Evolutionary conservation across 257 asterid species (phyloP), one percentile per base, ranked within the genome.

Genomic region (Prunella vulgaris): DNA sequence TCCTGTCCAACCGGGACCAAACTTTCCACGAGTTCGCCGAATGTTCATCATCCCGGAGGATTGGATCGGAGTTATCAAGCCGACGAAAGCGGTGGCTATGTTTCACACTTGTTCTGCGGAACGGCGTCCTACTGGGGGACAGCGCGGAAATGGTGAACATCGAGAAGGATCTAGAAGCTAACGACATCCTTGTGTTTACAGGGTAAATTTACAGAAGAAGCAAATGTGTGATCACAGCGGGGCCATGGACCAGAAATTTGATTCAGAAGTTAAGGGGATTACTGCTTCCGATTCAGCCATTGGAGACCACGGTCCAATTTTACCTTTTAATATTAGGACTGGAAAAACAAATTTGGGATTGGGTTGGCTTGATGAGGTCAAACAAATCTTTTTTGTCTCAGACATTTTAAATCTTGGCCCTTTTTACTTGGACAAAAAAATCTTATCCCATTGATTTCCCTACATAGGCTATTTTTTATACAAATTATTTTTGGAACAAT

Each of bases 51-150:
- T 93, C 33, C 90, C 96, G 2, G 90, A 77, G 7, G 70, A 76
- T 69, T 93, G 97, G 96, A 76, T 87, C 21, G 95, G 96, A 24
- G 90, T 93, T 10, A 77, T 93, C 42, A 93, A 86, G 85, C 96
- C 97, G 33, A 88, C 97, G 15, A 93, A 93, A 71, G 99, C 97
- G 0, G 97, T 93, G 38, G 80, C 96, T 3, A 89, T 90, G 99
- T 87, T 84, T 66, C 97, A 93, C 99, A 14, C 97, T 93, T 1
- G 96, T 88, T 0, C 60, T 83, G 10, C 82, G 83, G 0, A 60
- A 84, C 77, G 96, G 93, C 53, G 95, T 91, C 46, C 69, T 73
- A 5, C 57, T 93, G 46, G 84, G 3, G 22, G 99, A 93, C 79
- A 77, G 83, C 69, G 68, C 59, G 9, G 70, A 81, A 44, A 96